phyloP scores from a whole-genome alignment of 805 yeast genomes.

The Saccharomycopsis selenospora region DNA sequence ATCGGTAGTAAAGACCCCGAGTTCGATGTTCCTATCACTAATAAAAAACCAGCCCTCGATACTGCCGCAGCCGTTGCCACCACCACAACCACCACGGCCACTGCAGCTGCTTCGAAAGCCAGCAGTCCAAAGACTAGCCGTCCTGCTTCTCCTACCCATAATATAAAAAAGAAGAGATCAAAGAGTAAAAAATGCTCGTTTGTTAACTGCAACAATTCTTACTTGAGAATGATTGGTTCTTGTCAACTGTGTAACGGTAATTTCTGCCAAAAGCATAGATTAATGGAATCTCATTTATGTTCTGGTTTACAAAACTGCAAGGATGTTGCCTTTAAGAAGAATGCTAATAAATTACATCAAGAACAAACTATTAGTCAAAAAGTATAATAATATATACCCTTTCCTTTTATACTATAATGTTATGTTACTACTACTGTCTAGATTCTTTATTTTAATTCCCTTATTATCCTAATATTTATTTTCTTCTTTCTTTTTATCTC shows the following conservation, averaged over 20 bases:
- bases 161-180: slow-evolving; percentile 23
- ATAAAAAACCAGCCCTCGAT: too few species aligned
- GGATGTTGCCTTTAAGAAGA: slow-evolving; percentile 75
- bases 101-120: not conserved
- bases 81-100: slow-evolving; percentile 6
- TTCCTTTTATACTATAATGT: too few species aligned
- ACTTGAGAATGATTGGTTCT: slow-evolving; percentile 64
- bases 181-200: slow-evolving; percentile 45
- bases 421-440: too few species aligned
- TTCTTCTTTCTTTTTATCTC: slow-evolving; percentile 20
- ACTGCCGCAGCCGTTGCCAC: slow-evolving; percentile 11
- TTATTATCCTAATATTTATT: slow-evolving; percentile 5
- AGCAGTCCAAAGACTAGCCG: not conserved
- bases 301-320: slow-evolving; percentile 72
- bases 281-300: slow-evolving; percentile 79
- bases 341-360: slow-evolving; percentile 72
- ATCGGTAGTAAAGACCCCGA: slow-evolving; percentile 18
- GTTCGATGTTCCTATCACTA: slow-evolving; percentile 5
- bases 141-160: not conserved
- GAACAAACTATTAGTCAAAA: slow-evolving; percentile 62
- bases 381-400: slow-evolving; percentile 8
- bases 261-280: slow-evolving; percentile 79
- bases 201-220: slow-evolving; percentile 53
- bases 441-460: too few species aligned
- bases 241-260: slow-evolving; percentile 80